phyloP scores from a whole-genome alignment of 164 flowering plant species.

The Malania oleifera region DNA sequence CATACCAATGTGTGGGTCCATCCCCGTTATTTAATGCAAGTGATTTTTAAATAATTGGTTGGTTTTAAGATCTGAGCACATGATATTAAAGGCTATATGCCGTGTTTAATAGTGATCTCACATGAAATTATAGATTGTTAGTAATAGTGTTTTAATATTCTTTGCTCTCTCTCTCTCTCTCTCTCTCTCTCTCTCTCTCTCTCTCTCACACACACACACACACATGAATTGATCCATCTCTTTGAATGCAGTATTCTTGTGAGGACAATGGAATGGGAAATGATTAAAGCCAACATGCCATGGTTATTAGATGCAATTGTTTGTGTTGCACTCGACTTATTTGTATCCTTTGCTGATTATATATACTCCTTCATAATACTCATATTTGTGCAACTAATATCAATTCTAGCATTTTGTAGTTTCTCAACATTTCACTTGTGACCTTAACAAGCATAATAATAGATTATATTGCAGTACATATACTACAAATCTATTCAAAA shows the following conservation, averaged over 20 bases:
- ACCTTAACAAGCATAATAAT: constrained; percentile 23
- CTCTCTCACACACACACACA: too few species aligned
- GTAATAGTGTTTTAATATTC: too few species aligned
- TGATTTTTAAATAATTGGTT: too few species aligned
- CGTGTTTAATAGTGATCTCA: too few species aligned
- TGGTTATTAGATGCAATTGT: constrained; percentile 87
- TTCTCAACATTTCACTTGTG: neutral
- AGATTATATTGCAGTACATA: constrained; percentile 76
- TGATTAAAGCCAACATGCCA: constrained; percentile 70
- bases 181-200: neutral
- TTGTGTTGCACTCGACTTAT: constrained; percentile 71
- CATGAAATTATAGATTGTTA: too few species aligned
- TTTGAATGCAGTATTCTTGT: constrained; percentile 60
- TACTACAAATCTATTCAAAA: constrained; percentile 43
- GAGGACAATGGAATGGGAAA: constrained; percentile 63
- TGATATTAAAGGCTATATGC: too few species aligned
- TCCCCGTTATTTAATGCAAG: too few species aligned
- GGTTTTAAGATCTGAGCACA: too few species aligned
- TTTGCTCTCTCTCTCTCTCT: neutral
- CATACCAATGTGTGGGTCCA: too few species aligned
- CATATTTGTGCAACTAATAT: neutral
- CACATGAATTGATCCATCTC: neutral
- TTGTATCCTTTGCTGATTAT: constrained; percentile 55
- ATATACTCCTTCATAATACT: neutral
- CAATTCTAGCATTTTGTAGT: neutral